These are phyloP conservation scores for Drechslerella dactyloides DNA, from an alignment of 2,329 filamentous ascomycete genomes.

Conservation along the genomic window DNA sequence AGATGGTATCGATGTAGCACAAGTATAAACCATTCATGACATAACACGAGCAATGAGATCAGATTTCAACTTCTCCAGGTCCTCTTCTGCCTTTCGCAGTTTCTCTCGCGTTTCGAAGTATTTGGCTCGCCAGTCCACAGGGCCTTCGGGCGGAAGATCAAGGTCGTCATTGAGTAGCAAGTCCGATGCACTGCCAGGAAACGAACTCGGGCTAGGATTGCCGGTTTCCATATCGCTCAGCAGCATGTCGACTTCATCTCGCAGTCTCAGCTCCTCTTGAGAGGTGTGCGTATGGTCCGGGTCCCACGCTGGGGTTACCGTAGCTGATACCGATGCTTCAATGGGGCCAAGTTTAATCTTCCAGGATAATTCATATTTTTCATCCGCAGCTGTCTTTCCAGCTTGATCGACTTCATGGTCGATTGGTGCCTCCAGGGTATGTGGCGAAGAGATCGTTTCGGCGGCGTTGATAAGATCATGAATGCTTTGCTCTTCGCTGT, in stretches of 20 bases:
- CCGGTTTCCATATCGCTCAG: conserved; percentile 47
- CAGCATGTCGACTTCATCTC: conserved; percentile 44
- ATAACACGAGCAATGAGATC: conserved; percentile 48
- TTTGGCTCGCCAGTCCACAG: conserved; percentile 34
- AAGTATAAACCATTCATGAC: conserved; percentile 2
- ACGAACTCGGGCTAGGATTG: conserved; percentile 43
- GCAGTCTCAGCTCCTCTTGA: conserved; percentile 32
- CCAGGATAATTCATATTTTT: conserved; percentile 40
- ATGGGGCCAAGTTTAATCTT: conserved; percentile 43
- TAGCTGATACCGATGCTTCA: conserved; percentile 27
- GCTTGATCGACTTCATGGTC: conserved; percentile 23
- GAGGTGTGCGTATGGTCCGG: conserved; percentile 3
- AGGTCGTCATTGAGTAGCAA: conserved; percentile 40
- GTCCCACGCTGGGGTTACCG: conserved; percentile 14
- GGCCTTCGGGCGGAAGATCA: conserved; percentile 29
- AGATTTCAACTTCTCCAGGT: conserved; percentile 32
- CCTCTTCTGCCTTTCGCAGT: conserved; percentile 40
- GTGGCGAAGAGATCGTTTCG: conserved; percentile 28
- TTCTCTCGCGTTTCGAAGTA: conserved; percentile 40
- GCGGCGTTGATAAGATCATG: conserved; percentile 42
- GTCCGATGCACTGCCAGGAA: conserved; percentile 40
- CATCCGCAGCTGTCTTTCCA: neutral
- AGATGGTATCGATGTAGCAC: too few relatives aligned
- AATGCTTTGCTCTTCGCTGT: conserved; percentile 39
- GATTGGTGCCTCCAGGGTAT: conserved; percentile 20